Percentiles rank a stretch among this genome's conserved stretches.
phyloP scores from a whole-genome alignment of 1,284 basidiomycete species.

The Austroboletus olivaceoglutinosus region DNA sequence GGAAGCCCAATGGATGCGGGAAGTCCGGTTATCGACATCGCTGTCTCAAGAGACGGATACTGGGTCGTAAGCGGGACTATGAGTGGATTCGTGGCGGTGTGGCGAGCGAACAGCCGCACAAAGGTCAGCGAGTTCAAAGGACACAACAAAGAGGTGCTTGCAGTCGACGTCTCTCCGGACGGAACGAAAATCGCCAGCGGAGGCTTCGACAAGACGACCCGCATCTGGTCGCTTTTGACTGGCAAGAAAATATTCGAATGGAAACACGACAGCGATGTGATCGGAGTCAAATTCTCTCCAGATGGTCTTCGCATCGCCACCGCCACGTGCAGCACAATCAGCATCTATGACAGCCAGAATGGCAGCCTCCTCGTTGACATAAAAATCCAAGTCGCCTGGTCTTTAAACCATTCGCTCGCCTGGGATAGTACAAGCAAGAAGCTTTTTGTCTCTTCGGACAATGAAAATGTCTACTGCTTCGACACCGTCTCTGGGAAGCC shows the following conservation, averaged over 20 bases:
- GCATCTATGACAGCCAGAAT: not conserved
- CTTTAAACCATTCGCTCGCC: not conserved
- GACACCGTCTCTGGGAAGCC: not conserved
- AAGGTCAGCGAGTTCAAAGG: not conserved
- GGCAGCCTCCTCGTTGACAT: not conserved
- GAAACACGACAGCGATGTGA: not conserved
- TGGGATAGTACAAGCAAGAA: not conserved
- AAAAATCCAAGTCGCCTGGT: not conserved
- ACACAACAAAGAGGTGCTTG: not conserved
- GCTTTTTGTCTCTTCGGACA: not conserved
- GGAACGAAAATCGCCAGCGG: not conserved
- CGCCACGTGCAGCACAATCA: not conserved
- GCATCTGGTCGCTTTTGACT: not conserved
- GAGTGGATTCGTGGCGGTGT: not conserved
- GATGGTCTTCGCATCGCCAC: not conserved
- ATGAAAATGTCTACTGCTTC: not conserved
- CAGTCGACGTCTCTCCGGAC: constrained; percentile 2
- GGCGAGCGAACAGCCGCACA: not conserved
- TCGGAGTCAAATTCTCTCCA: not conserved
- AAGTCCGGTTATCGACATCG: not conserved
- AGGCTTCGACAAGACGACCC: not conserved
- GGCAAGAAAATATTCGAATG: not conserved
- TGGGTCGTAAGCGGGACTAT: not conserved
- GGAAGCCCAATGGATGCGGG: not conserved
- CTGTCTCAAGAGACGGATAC: not conserved